phyloP scores from a whole-genome alignment of 345 rosid genomes.

The Rhizophora apiculata region DNA sequence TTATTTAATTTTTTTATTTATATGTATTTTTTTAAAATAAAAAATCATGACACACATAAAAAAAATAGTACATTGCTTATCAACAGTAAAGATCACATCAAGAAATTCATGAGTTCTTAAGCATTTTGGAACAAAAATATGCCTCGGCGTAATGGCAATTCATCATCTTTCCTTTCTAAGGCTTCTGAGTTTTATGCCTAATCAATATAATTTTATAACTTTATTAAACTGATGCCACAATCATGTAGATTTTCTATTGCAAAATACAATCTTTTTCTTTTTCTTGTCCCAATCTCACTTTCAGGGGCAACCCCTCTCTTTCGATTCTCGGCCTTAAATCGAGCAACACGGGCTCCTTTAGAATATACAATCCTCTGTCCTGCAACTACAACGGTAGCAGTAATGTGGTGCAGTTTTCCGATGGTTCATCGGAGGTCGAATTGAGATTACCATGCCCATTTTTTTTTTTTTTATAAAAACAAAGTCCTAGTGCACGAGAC shows the following conservation, averaged over 20 bases:
- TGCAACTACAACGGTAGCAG: constrained; percentile 20
- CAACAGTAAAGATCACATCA: too few species aligned
- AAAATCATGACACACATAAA: too few species aligned
- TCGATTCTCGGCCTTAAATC: constrained; percentile 12
- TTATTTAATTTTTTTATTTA: too few species aligned
- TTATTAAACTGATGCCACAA: too few species aligned
- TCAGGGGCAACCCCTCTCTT: background rate
- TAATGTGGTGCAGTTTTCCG: constrained; percentile 55
- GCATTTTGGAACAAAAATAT: too few species aligned
- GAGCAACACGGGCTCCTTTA: constrained; percentile 4
- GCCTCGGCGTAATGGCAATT: too few species aligned
- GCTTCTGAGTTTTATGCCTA: too few species aligned
- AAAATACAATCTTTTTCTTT: constrained; percentile 9
- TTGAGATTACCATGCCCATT: constrained; percentile 62
- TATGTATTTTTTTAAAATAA: background rate
- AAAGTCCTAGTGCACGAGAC: too few species aligned
- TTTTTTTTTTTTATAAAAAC: background rate
- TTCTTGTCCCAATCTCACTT: constrained; percentile 15
- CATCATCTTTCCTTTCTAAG: too few species aligned
- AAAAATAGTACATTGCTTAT: too few species aligned
- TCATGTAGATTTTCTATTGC: background rate
- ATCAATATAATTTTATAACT: background rate
- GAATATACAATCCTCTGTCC: too few species aligned
- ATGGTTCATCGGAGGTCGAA: constrained; percentile 76
- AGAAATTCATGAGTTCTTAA: too few species aligned